A percentile compares a stretch with the other conserved stretches of the same genome.
Conservation (phyloP, 768 basidiomycete species). For the Melanogaster broomeanus region DNA sequence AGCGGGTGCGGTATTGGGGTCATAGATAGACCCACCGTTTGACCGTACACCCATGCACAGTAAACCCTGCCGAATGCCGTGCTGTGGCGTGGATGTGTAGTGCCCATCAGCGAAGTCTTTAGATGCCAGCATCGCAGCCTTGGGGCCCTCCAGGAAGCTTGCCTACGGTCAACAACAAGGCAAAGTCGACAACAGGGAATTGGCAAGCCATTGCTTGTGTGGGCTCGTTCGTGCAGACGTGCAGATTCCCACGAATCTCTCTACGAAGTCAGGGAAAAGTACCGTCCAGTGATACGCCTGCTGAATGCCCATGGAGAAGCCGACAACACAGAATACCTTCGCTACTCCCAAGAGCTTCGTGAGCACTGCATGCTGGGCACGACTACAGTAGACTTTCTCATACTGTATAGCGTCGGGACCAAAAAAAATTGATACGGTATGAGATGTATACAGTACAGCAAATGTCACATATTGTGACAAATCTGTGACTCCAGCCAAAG, state of each 20-base stretch:
- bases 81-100: conserved; percentile 48
- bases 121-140: conserved; percentile 52
- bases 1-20: not conserved
- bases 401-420: too few relatives aligned
- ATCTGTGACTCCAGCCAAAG: too few relatives aligned
- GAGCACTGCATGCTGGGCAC: conserved; percentile 55
- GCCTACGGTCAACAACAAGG: not conserved
- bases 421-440: too few relatives aligned
- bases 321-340: conserved; percentile 33
- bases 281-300: conserved; percentile 60
- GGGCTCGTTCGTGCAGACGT: conserved; percentile 57
- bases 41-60: conserved; percentile 61
- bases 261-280: conserved; percentile 57
- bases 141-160: conserved; percentile 63
- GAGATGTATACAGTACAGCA: too few relatives aligned
- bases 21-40: conserved; percentile 41
- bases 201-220: conserved; percentile 52
- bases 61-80: conserved; percentile 59
- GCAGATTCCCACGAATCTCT: conserved; percentile 47
- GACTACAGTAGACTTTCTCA: too few relatives aligned
- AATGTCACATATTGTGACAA: too few relatives aligned
- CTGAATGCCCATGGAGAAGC: conserved; percentile 64
- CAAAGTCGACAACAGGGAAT: not conserved
- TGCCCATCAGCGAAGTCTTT: conserved; percentile 57
- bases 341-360: conserved; percentile 28